A percentile compares a stretch with the other conserved stretches of the same genome.
Conservation (phyloP, 1,284 basidiomycete species). For the Cutaneotrichosporon mucoides region DNA sequence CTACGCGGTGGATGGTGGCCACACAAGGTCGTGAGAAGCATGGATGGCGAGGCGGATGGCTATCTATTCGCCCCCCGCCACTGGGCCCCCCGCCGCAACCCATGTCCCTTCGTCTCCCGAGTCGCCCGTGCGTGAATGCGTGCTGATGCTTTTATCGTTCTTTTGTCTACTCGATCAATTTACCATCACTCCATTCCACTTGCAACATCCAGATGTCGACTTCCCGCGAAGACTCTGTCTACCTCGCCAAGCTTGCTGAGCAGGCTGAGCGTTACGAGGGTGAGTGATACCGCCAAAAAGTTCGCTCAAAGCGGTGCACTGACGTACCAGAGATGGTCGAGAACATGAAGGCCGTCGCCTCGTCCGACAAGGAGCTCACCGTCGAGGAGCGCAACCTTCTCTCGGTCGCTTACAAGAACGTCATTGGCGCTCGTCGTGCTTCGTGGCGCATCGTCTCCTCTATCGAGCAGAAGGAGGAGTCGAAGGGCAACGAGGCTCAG, state of each 20-base stretch:
- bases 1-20: neutral
- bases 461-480: slow-evolving; percentile 99
- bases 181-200: neutral
- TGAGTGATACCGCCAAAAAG: slow-evolving; percentile 45
- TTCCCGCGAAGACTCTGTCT: slow-evolving; percentile 92
- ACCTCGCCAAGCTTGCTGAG: slow-evolving; percentile 99
- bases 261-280: slow-evolving; percentile 99
- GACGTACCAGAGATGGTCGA: slow-evolving; percentile 81
- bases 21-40: neutral
- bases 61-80: too few species aligned
- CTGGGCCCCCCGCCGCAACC: slow-evolving; percentile 1
- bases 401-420: slow-evolving; percentile 99
- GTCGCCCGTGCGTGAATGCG: neutral
- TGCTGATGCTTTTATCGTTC: neutral
- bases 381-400: slow-evolving; percentile 99
- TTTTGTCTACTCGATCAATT: neutral
- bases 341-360: slow-evolving; percentile 98
- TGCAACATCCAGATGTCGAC: slow-evolving; percentile 60
- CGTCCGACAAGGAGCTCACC: slow-evolving; percentile 94
- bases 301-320: neutral
- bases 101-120: slow-evolving; percentile 1
- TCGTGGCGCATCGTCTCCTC: slow-evolving; percentile 99
- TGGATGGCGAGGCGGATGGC: neutral
- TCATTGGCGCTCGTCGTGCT: slow-evolving; percentile 97
- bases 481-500: slow-evolving; percentile 97